Conservation (phyloP, 495 filamentous ascomycete genomes). For the Platismatia glauca region DNA sequence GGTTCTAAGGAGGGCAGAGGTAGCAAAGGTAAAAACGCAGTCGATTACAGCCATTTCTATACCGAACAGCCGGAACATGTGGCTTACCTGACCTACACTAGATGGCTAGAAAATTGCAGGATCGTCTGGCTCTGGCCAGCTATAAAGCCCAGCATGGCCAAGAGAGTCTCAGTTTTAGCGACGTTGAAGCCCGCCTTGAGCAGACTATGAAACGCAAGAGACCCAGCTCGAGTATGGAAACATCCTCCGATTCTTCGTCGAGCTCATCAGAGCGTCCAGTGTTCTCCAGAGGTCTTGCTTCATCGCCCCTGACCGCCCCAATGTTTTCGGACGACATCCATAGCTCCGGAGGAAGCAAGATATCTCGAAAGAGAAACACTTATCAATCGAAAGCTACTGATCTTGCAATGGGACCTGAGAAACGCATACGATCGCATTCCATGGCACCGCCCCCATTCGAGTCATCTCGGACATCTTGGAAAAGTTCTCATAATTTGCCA, state of each 20-base stretch:
- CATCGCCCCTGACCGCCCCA: conserved; percentile 56
- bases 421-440: conserved; percentile 64
- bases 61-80: background rate
- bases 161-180: conserved; percentile 66
- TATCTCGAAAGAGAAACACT: conserved; percentile 45
- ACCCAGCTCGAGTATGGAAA: conserved; percentile 49
- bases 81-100: conserved; percentile 29
- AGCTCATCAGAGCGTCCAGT: conserved; percentile 49
- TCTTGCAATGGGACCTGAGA: conserved; percentile 42
- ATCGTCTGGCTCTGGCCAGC: conserved; percentile 87
- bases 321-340: conserved; percentile 59
- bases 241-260: conserved; percentile 73
- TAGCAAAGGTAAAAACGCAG: conserved; percentile 63
- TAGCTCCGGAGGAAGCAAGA: conserved; percentile 43
- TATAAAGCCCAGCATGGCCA: conserved; percentile 93
- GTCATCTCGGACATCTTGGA: conserved; percentile 57
- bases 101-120: conserved; percentile 86
- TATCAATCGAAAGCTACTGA: conserved; percentile 36
- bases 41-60: background rate
- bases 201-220: conserved; percentile 60
- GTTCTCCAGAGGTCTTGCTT: conserved; percentile 49
- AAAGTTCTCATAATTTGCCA: conserved; percentile 59
- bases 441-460: conserved; percentile 49
- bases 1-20: conserved; percentile 64
- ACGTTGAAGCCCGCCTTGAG: conserved; percentile 65